Conservation (phyloP, 345 rosid species). For the Lagerstroemia speciosa region DNA sequence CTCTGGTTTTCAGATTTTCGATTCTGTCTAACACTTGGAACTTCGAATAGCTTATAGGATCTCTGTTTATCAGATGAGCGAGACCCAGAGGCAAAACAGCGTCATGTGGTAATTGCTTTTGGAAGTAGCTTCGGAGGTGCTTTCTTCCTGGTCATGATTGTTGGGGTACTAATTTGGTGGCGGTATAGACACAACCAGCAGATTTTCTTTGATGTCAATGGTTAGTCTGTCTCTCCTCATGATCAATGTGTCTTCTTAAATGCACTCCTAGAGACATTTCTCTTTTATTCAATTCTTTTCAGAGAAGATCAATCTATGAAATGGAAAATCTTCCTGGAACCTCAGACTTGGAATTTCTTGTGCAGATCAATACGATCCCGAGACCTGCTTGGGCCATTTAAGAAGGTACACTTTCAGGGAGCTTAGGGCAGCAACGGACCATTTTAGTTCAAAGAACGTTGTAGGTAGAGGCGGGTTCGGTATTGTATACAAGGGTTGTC, state of each 20-base stretch:
- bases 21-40: neutral
- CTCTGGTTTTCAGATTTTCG: neutral
- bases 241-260: too few relatives aligned
- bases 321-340: neutral
- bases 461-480: slow-evolving; percentile 94
- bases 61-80: slow-evolving; percentile 39
- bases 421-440: slow-evolving; percentile 82
- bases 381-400: slow-evolving; percentile 78
- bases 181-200: slow-evolving; percentile 83
- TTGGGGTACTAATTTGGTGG: slow-evolving; percentile 79
- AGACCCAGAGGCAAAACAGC: slow-evolving; percentile 44
- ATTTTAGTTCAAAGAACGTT: slow-evolving; percentile 77
- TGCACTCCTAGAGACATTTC: too few relatives aligned
- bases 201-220: slow-evolving; percentile 95
- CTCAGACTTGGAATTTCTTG: slow-evolving; percentile 8
- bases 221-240: slow-evolving; percentile 28
- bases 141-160: slow-evolving; percentile 38
- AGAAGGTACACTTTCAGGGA: slow-evolving; percentile 84
- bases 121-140: slow-evolving; percentile 85
- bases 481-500: slow-evolving; percentile 80
- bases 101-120: slow-evolving; percentile 68
- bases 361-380: slow-evolving; percentile 90
- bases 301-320: too few relatives aligned
- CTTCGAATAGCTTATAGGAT: neutral
- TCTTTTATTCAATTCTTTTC: too few relatives aligned